A percentile compares a stretch with the other conserved stretches of the same genome.
Evolutionary conservation across 768 basidiomycete species (phyloP).

Genomic region (Russula foetens): DNA sequence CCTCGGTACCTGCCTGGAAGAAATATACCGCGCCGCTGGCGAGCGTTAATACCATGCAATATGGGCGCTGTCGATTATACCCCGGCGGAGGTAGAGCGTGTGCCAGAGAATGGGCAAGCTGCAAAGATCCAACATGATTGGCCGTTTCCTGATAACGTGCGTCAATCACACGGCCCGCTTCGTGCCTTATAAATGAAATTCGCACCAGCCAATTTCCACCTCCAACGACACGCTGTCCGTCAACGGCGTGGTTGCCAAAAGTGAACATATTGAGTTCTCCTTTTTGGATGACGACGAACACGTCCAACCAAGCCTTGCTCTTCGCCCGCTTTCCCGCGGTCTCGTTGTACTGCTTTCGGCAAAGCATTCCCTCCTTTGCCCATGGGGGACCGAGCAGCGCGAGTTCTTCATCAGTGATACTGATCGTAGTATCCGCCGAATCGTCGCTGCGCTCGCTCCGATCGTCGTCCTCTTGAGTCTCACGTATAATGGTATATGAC

Average conservation of each 20-base stretch:
- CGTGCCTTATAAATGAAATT: constrained; percentile 21
- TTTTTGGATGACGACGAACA: constrained; percentile 92
- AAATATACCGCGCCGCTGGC: constrained; percentile 90
- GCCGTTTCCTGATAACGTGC: constrained; percentile 66
- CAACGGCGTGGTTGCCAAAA: constrained; percentile 72
- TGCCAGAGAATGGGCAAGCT: constrained; percentile 81
- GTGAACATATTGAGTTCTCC: constrained; percentile 95
- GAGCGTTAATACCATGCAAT: constrained; percentile 91
- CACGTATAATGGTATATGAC: constrained; percentile 92
- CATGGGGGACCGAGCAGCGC: constrained; percentile 94
- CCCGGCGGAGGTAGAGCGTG: constrained; percentile 87
- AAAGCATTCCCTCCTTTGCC: constrained; percentile 98
- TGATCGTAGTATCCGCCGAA: constrained; percentile 64
- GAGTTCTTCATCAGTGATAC: constrained; percentile 91
- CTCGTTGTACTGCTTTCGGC: constrained; percentile 94
- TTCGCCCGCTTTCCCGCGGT: constrained; percentile 71
- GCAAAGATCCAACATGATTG: constrained; percentile 69
- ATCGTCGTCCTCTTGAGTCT: constrained; percentile 87
- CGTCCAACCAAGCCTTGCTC: constrained; percentile 88
- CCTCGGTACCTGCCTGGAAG: constrained; percentile 98
- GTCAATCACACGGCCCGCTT: constrained; percentile 7
- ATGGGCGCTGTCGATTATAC: constrained; percentile 82
- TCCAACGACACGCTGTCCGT: constrained; percentile 62
- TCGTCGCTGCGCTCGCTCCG: constrained; percentile 58
- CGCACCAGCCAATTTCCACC: constrained; percentile 98